A percentile compares a stretch with the other conserved stretches of the same genome.
Conservation (phyloP, 73 alveolate species). For the Paraurostyla sp. region DNA sequence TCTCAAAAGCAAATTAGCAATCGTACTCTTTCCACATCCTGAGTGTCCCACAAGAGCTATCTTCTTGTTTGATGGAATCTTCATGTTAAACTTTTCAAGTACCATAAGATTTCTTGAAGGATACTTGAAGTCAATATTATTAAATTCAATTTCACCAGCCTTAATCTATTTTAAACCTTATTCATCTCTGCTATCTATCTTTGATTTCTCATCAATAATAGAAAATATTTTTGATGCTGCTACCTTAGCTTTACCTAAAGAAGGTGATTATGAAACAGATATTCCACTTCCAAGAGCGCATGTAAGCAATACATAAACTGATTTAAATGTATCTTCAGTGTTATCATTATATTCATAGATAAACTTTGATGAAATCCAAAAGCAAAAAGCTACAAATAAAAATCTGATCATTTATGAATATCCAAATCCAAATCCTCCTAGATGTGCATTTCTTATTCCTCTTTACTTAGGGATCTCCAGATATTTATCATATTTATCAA, state of each 20-base stretch:
- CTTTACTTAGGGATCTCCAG: conserved; percentile 45
- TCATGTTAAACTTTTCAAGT: conserved; percentile 22
- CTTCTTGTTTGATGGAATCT: conserved; percentile 74
- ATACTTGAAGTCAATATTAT: neutral
- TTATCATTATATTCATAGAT: neutral
- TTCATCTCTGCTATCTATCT: neutral
- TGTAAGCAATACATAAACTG: neutral
- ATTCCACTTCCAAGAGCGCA: neutral
- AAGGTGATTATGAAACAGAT: neutral
- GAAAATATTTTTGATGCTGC: neutral
- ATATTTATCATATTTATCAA: conserved; percentile 66
- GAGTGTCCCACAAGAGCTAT: conserved; percentile 92
- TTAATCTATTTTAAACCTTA: neutral
- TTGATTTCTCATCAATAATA: neutral
- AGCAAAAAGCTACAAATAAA: conserved; percentile 67
- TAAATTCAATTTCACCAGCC: neutral
- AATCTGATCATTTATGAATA: conserved; percentile 70
- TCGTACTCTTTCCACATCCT: conserved; percentile 95
- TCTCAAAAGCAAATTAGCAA: conserved; percentile 83
- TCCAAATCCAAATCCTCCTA: conserved; percentile 76
- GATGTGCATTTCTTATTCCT: conserved; percentile 66
- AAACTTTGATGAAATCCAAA: conserved; percentile 73
- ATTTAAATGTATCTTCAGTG: neutral
- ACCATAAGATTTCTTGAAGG: conserved; percentile 1
- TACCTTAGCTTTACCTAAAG: neutral